Percentiles rank a stretch among this genome's conserved stretches.
phyloP scores from a whole-genome alignment of 2,329 filamentous ascomycete genomes.

The Plectosphaerella plurivora region DNA sequence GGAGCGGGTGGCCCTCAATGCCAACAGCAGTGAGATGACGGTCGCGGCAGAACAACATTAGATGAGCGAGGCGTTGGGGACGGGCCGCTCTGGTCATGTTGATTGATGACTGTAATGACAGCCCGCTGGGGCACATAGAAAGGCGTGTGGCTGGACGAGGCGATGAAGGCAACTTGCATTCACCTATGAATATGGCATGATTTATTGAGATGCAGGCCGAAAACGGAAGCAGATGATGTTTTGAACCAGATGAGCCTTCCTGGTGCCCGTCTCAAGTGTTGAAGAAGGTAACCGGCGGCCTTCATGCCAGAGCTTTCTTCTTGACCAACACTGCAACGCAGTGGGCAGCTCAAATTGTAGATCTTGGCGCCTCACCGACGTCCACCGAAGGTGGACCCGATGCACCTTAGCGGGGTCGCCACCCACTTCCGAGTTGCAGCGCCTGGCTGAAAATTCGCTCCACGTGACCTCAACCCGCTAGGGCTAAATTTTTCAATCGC shows the following conservation, averaged over 20 bases:
- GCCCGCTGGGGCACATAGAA: constrained; percentile 10
- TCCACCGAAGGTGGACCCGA: too few relatives aligned
- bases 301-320: too few relatives aligned
- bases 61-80: constrained; percentile 8
- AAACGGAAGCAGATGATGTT: neutral
- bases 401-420: too few relatives aligned
- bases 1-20: constrained; percentile 66
- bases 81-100: constrained; percentile 6
- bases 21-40: constrained; percentile 57
- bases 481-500: constrained; percentile 1
- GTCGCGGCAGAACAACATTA: constrained; percentile 4
- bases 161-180: neutral
- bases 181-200: neutral
- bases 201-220: neutral
- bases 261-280: too few relatives aligned
- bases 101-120: constrained; percentile 11
- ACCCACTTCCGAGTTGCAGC: neutral
- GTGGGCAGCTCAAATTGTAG: too few relatives aligned
- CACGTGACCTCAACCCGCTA: constrained; percentile 12
- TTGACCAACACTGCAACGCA: too few relatives aligned
- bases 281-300: too few relatives aligned
- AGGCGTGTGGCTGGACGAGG: constrained; percentile 7
- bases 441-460: neutral
- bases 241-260: too few relatives aligned
- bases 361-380: too few relatives aligned